Conservation (phyloP, 1,139 yeast species). For the Hemisphaericaspora subhashii region DNA sequence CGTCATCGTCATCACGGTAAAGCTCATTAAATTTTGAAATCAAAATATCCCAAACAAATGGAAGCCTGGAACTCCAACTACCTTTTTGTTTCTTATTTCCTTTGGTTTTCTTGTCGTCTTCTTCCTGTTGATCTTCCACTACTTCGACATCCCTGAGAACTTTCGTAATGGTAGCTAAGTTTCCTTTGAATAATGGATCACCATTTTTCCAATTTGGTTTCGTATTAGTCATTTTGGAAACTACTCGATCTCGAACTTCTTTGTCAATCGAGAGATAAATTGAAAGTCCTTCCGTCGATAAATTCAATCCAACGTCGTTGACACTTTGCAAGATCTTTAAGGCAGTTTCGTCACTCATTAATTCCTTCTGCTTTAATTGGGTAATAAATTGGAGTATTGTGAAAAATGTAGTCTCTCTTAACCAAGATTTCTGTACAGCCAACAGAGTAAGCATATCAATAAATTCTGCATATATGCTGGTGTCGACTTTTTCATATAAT, state of each 20-base stretch:
- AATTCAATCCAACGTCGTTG: conserved; percentile 54
- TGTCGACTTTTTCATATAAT: conserved; percentile 24
- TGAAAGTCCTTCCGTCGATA: conserved; percentile 81
- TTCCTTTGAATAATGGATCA: conserved; percentile 73
- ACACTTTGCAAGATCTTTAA: conserved; percentile 38
- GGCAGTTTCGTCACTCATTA: conserved; percentile 23
- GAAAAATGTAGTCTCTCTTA: conserved; percentile 76
- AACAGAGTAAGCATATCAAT: conserved; percentile 54
- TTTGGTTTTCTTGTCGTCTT: conserved; percentile 19
- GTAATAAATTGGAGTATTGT: conserved; percentile 58
- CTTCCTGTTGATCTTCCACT: conserved; percentile 35
- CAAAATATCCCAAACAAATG: conserved; percentile 80
- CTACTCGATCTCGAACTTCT: conserved; percentile 25
- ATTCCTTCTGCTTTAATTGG: conserved; percentile 9
- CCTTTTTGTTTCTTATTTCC: conserved; percentile 49
- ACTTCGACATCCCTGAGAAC: conserved; percentile 61
- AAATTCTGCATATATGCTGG: conserved; percentile 27
- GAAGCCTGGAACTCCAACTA: conserved; percentile 76
- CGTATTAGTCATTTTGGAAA: conserved; percentile 25
- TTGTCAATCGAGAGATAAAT: conserved; percentile 55
- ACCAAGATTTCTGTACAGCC: conserved; percentile 74
- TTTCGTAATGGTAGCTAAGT: conserved; percentile 57
- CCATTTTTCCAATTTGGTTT: conserved; percentile 62
- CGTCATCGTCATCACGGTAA: conserved; percentile 16
- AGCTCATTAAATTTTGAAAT: conserved; percentile 39